Base-by-base conservation (phyloP, 1,284 basidiomycete species). In the Veloporphyrellus conicus region DNA sequence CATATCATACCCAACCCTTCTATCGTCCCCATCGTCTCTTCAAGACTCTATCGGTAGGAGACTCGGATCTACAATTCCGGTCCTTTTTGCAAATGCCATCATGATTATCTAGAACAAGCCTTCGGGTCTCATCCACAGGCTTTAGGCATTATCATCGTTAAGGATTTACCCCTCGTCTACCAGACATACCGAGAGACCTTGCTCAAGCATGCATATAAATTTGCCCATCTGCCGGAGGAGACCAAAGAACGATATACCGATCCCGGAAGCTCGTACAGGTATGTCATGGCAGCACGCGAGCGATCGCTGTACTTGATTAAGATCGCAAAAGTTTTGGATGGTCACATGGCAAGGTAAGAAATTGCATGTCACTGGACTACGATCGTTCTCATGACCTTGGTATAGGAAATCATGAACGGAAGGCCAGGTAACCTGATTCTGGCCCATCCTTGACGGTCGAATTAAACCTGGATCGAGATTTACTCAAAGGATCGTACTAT, bases 361-460 rank as follows among this genome's bases (percentile, higher is more conserved):
- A 18, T 10, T 39, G 25, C n/a, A 40, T 33, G 16, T 19, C 27
- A 15, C 19, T 33, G 12, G 12, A n/a, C n/a, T 29, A 38, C 10
- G 14, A 23, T 31, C 35, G 31, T 18, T 37, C 22, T 38, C 16
- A 36, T 15, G 8, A 12, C 15, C 31, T 29, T n/a, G 34, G 10
- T 31, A 15, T 19, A 88, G 84, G 93, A 96, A 75, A 82, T 93
- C 33, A 95, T 95, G 92, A 95, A 95, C 59, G 92, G 92, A 23
- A 85, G 81, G 60, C 88, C 86, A 57, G 78, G 89, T 87, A 56
- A 60, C 46, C 16, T n/a, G 10, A 39, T 34, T 23, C 14, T 44
- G 23, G 15, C n/a, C n/a, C n/a, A 35, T 2, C 10, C 25, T 47
- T 35, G 38, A 41, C 20, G 23, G 22, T 32, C 22, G 25, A 43